These are phyloP conservation scores for Senna tora DNA, from an alignment of 306 rosid species.

Conservation along the genomic window DNA sequence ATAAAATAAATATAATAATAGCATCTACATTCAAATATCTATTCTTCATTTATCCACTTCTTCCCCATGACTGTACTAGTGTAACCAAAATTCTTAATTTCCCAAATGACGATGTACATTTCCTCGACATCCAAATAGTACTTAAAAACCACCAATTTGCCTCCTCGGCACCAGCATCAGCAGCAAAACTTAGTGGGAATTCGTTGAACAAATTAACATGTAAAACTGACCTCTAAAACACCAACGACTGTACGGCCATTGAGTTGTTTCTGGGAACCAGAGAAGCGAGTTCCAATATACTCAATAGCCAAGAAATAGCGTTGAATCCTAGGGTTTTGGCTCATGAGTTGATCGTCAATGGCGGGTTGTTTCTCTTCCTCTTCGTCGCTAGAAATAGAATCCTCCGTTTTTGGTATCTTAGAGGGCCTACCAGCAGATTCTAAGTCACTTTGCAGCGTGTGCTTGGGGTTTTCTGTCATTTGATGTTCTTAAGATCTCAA, in stretches of 20 bases:
- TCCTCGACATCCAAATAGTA: not conserved
- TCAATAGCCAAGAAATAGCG: conserved; percentile 86
- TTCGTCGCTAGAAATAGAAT: conserved; percentile 28
- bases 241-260: conserved; percentile 84
- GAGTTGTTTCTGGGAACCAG: conserved; percentile 87
- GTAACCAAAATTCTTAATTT: not conserved
- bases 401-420: conserved; percentile 57
- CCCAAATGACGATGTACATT: not conserved
- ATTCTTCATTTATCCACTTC: not conserved
- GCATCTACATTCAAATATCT: not conserved
- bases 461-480: conserved; percentile 63
- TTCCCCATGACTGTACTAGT: not conserved
- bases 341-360: conserved; percentile 42
- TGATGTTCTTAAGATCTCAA: not conserved
- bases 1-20: not conserved
- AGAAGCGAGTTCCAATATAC: conserved; percentile 85
- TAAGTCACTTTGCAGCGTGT: conserved; percentile 36
- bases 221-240: conserved; percentile 63
- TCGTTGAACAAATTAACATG: not conserved
- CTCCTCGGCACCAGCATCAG: not conserved
- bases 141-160: not conserved
- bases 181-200: not conserved
- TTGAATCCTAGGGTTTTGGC: conserved; percentile 54
- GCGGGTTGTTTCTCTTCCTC: conserved; percentile 7
- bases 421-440: conserved; percentile 53